Conservation (phyloP, 2,329 filamentous ascomycete species). For the Waltergamsia citrina region DNA sequence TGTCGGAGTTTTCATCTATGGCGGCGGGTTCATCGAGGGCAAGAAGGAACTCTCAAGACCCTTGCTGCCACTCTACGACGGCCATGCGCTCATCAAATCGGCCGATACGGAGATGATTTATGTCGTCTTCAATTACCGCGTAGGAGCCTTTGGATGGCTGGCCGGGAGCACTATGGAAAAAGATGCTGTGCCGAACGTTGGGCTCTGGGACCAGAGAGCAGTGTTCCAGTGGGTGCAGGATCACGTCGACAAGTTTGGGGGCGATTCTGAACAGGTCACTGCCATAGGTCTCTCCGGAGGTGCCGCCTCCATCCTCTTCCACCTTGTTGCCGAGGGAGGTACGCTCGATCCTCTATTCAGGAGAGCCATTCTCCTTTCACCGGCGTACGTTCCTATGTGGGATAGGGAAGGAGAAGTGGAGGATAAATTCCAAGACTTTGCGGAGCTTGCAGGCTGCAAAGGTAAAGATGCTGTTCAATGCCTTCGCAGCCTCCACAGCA, state of each 20-base stretch:
- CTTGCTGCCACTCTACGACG: slow-evolving; percentile 25
- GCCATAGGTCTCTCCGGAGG: slow-evolving; percentile 62
- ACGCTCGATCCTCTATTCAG: slow-evolving; percentile 1
- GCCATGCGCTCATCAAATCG: slow-evolving; percentile 20
- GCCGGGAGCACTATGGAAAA: slow-evolving; percentile 38
- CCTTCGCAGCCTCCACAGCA: slow-evolving; percentile 13
- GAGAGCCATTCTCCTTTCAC: slow-evolving; percentile 20
- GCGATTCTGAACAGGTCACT: slow-evolving; percentile 56
- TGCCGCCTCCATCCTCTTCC: slow-evolving; percentile 53
- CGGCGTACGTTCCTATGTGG: slow-evolving; percentile 23
- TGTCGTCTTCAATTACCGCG: slow-evolving; percentile 67
- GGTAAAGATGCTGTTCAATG: slow-evolving; percentile 17
- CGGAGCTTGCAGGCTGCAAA: slow-evolving; percentile 17
- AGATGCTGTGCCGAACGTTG: slow-evolving; percentile 49
- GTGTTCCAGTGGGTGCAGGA: slow-evolving; percentile 61
- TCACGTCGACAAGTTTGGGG: slow-evolving; percentile 58
- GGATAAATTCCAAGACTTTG: slow-evolving; percentile 19
- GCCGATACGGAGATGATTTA: slow-evolving; percentile 52
- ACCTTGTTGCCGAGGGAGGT: slow-evolving; percentile 42
- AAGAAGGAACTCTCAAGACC: slow-evolving; percentile 25
- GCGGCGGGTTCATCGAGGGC: slow-evolving; percentile 33
- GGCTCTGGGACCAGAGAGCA: slow-evolving; percentile 60
- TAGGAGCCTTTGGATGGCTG: slow-evolving; percentile 66
- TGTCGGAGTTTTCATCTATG: slow-evolving; percentile 35
- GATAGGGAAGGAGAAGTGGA: slow-evolving; percentile 19